These are phyloP conservation scores for Hyphodiscus hymeniophilus DNA, from an alignment of 495 filamentous ascomycete species.

Conservation along the genomic window DNA sequence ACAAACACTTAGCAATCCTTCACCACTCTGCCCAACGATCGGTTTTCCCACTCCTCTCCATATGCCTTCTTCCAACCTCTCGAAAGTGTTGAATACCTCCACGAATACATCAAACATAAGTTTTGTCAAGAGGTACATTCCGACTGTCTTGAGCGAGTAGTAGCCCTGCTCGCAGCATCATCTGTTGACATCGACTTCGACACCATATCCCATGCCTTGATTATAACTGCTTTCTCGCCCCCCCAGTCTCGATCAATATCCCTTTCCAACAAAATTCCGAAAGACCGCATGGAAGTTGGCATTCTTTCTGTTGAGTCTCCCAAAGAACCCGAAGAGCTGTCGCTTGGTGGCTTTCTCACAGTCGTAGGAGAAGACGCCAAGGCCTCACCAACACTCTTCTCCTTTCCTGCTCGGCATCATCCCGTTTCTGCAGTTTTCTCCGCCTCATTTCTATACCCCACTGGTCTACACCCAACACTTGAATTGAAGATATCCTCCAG, in stretches of 20 bases:
- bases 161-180: conserved; percentile 7
- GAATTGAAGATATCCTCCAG: conserved; percentile 42
- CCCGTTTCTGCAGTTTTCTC: conserved; percentile 36
- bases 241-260: conserved; percentile 7
- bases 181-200: conserved; percentile 21
- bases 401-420: conserved; percentile 85
- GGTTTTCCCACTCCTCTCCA: conserved; percentile 56
- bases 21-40: conserved; percentile 51
- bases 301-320: conserved; percentile 63
- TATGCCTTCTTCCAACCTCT: conserved; percentile 63
- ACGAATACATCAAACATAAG: conserved; percentile 46
- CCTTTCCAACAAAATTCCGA: conserved; percentile 20
- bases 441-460: conserved; percentile 54
- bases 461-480: conserved; percentile 84
- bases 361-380: conserved; percentile 69
- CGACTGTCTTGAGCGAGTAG: conserved; percentile 9
- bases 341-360: conserved; percentile 69
- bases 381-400: conserved; percentile 65
- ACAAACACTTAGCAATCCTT: conserved; percentile 51
- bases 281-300: conserved; percentile 63
- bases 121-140: conserved; percentile 38
- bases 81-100: conserved; percentile 44
- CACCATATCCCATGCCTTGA: conserved; percentile 22
- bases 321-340: conserved; percentile 55
- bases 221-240: conserved; percentile 16